Percentiles rank a stretch among this genome's conserved stretches.
These are phyloP conservation scores for Camelina laxa DNA, from an alignment of 345 rosid species.

Conservation along the genomic window DNA sequence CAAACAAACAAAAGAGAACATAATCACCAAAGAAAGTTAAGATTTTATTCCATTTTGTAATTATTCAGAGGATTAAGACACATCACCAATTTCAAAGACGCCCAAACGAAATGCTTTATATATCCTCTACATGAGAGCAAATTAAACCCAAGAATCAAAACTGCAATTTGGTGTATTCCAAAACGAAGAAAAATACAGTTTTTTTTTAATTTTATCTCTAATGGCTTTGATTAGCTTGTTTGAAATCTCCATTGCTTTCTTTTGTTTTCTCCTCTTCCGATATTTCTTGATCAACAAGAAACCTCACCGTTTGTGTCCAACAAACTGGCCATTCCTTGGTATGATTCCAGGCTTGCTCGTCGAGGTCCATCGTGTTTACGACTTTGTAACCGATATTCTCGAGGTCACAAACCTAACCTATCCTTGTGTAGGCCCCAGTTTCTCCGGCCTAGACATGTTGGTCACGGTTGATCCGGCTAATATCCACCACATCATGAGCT, in stretches of 20 bases:
- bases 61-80: constrained; percentile 7
- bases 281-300: constrained; percentile 33
- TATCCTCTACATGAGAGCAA: neutral
- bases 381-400: constrained; percentile 33
- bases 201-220: neutral
- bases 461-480: constrained; percentile 47
- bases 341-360: constrained; percentile 39
- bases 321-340: constrained; percentile 46
- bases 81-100: constrained; percentile 16
- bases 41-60: constrained; percentile 25
- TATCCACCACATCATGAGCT: constrained; percentile 46
- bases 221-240: constrained; percentile 43
- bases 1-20: constrained; percentile 16
- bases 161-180: constrained; percentile 19
- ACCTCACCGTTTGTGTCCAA: constrained; percentile 29
- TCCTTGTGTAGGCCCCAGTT: constrained; percentile 37
- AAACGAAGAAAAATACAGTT: neutral
- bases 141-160: constrained; percentile 13
- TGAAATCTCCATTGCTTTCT: constrained; percentile 36
- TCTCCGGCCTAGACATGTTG: constrained; percentile 35
- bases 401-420: constrained; percentile 38
- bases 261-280: constrained; percentile 36
- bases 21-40: constrained; percentile 10
- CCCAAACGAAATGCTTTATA: constrained; percentile 6
- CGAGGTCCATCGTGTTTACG: constrained; percentile 43